Evolutionary conservation across 352 stramenopile species (phyloP).

Genomic region (Pythium guiyangense): DNA sequence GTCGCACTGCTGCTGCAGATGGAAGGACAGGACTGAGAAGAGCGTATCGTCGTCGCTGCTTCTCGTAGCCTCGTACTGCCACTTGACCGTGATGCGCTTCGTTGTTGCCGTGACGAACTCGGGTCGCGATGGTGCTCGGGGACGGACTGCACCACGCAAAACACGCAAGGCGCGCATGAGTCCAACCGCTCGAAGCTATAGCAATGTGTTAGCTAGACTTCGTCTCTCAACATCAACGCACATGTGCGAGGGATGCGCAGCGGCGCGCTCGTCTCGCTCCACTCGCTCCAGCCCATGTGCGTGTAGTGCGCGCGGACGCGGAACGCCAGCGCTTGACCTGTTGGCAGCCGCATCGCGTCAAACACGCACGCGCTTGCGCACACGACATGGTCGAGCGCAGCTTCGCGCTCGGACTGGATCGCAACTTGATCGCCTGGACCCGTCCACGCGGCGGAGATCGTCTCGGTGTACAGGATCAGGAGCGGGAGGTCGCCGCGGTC

Average conservation of each 20-base stretch:
- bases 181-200: not conserved
- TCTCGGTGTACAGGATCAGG: conserved; percentile 48
- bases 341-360: conserved; percentile 16
- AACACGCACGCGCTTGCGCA: conserved; percentile 24
- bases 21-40: conserved; percentile 41
- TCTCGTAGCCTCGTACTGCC: conserved; percentile 6
- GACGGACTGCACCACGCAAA: conserved; percentile 14
- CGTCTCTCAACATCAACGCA: conserved; percentile 3
- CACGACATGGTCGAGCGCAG: conserved; percentile 14
- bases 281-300: conserved; percentile 37
- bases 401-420: conserved; percentile 34
- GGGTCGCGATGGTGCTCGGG: conserved; percentile 33
- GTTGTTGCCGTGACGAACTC: conserved; percentile 30
- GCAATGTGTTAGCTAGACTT: not conserved
- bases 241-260: conserved; percentile 32
- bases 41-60: conserved; percentile 5
- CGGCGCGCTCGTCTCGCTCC: conserved; percentile 37
- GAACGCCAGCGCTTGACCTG: conserved; percentile 33
- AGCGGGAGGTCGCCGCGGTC: conserved; percentile 38
- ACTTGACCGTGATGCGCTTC: conserved; percentile 38
- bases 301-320: conserved; percentile 43
- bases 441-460: conserved; percentile 39
- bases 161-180: not conserved
- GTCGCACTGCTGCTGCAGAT: conserved; percentile 48
- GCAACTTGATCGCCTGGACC: conserved; percentile 45